Base-by-base conservation (phyloP, 192 early-diverging fungal genomes). In the Backusella tarrabulga region DNA sequence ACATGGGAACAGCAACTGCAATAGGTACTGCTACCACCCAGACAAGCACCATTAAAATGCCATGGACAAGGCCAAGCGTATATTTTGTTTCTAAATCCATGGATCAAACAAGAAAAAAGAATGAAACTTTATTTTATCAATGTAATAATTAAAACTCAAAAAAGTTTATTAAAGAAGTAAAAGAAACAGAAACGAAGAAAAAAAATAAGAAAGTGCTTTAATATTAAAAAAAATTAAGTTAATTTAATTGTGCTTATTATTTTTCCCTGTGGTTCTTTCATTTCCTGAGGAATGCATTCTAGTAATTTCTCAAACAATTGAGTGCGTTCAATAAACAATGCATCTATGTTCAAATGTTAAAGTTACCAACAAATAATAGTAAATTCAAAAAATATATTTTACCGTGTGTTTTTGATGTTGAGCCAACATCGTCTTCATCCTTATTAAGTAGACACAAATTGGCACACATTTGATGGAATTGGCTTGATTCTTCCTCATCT, bases 241-340 rank as follows among this genome's bases (percentile, higher is more conserved):
- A 87, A 76, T 67, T 84, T 85, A 35, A 95, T 86, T 68, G 93
- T 77, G 81, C 93, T 93, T 6, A 92, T 87, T 63, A 96, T 76
- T 38, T 91, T 92, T 8, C 85, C 88, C 29, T 86, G 85, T 12
- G 95, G 95, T 78, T 96, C 91, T 74, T 92, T 88, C 88, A 93
- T 91, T 67, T 84, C 81, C 8, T 91, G 86, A 1, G 95, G 93
- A 81, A 96, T 93, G 73, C 85, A 96, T 29, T 88, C 88, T 23
- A 95, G 80, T 52, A 96, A 78, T 21, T 76, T 84, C 54, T 95
- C 91, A 77, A 89, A 96, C 42, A 96, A 75, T 50, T 90, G 78
- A 0, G 86, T 90, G 6, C 95, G 86, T 4, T 84, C 71, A 23
- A 81, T 72, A 54, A 76, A 84, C n/a, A 78, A 72, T 32, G 50